These are phyloP conservation scores for Myriosclerotinia curreyana DNA, from an alignment of 2,329 filamentous ascomycete species.

Conservation along the genomic window DNA sequence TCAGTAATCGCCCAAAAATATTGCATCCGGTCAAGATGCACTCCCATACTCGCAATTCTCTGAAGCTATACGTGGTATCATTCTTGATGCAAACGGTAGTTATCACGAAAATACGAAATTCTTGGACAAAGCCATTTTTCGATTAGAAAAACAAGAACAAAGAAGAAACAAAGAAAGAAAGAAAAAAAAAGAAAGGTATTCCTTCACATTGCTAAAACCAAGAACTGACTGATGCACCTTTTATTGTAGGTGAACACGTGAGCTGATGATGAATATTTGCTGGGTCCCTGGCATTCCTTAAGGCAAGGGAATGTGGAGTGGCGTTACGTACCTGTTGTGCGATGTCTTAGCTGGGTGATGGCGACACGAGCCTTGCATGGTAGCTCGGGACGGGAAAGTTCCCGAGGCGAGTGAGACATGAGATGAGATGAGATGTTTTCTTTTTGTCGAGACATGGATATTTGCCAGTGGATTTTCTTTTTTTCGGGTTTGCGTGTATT, in stretches of 20 bases:
- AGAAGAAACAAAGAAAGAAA: background rate
- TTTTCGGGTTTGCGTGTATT: background rate
- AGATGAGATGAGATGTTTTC: background rate
- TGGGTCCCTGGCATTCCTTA: background rate
- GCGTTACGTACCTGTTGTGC: background rate
- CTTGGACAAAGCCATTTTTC: background rate
- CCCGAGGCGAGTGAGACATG: background rate
- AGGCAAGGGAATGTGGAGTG: slow-evolving; percentile 6
- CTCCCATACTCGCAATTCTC: slow-evolving; percentile 4
- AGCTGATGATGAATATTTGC: background rate
- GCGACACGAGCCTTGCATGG: slow-evolving; percentile 1
- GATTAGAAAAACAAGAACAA: background rate
- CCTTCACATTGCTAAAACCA: background rate
- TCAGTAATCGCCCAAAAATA: slow-evolving; percentile 16
- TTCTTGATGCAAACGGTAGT: slow-evolving; percentile 19
- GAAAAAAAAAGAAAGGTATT: slow-evolving; percentile 12
- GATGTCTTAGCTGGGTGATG: slow-evolving; percentile 2
- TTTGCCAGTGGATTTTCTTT: background rate
- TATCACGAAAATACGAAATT: background rate
- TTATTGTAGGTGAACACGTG: background rate
- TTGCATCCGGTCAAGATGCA: slow-evolving; percentile 6
- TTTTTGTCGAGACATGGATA: too few species aligned
- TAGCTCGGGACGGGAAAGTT: background rate
- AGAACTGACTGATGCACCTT: slow-evolving; percentile 10
- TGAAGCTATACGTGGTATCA: slow-evolving; percentile 14